These are phyloP conservation scores for Botrytis hyacinthi DNA, from an alignment of 2,329 filamentous ascomycete species.

Conservation along the genomic window DNA sequence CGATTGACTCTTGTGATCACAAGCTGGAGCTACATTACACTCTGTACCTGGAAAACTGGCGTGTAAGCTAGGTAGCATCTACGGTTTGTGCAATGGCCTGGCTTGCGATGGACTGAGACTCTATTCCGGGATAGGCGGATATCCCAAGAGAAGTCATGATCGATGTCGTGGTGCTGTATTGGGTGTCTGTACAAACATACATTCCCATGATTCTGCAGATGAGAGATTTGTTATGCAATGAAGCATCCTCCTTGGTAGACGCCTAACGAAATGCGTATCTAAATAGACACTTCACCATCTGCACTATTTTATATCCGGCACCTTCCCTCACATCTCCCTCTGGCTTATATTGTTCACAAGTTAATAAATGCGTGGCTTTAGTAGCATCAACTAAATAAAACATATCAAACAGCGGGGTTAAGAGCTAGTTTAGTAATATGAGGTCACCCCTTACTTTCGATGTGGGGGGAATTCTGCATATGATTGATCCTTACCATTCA, in stretches of 20 bases:
- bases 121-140: neutral
- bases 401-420: neutral
- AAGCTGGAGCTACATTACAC: neutral
- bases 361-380: neutral
- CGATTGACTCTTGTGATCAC: neutral
- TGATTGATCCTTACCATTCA: constrained; percentile 8
- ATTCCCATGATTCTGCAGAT: neutral
- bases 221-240: neutral
- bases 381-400: neutral
- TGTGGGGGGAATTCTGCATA: constrained; percentile 1
- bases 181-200: neutral
- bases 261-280: neutral
- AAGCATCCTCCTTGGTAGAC: neutral
- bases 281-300: neutral
- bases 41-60: neutral
- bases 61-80: neutral
- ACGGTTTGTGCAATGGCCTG: neutral
- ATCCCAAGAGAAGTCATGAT: neutral
- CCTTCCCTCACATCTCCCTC: neutral
- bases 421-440: constrained; percentile 21
- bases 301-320: neutral
- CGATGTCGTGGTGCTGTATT: neutral
- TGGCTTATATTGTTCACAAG: neutral
- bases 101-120: neutral
- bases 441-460: constrained; percentile 17